Base-by-base conservation (phyloP, 2,329 filamentous ascomycete species). In the Colletotrichum spinosum region DNA sequence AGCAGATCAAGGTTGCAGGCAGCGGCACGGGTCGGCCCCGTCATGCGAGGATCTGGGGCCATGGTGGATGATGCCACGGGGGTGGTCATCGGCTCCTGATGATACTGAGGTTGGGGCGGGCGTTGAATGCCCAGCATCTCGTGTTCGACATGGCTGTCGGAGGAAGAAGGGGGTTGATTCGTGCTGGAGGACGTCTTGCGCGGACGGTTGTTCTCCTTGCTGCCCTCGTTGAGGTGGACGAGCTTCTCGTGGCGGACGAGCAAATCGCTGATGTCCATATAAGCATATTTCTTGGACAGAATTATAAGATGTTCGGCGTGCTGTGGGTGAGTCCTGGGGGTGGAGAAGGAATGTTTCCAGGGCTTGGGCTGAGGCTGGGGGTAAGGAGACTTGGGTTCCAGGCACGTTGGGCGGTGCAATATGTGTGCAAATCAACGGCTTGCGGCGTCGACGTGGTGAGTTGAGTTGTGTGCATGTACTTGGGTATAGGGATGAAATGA, bases 231-330 rank as follows among this genome's bases (percentile, higher is more conserved):
- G 73, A 88, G 82, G 73, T 89, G 87, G 71, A 88, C 86, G 70
- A 89, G 84, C 77, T 88, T 89, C 77, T 88, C 85, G 77, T 89
- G 87, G 68, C 87, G 83, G 68, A 88, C 85, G 70, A 89, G 81
- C 67, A 89, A 83, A 75, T 89, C 87, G 70, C 86, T 89, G 78
- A 86, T 87, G 78, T 88, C 81, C 85, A 87, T 88, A 79, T 85
- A 84, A 87, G 84, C 77, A 79, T 78, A 71, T 73, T 72, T 72
- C 72, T 74, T 70, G 25, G 39, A 64, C 54, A 54, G 69, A 51
- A 44, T 17, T 42, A 25, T 37, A 44, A 44, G 42, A 33, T 51
- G 49, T 54, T 44, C 60, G 60, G 15, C 34, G 49, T 65, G 60
- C 55, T 54, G 42, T 0, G 46, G 66, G 60, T 59, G 69, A 67